These are phyloP conservation scores for Triticum monococcum DNA, from an alignment of 176 grass and related monocot genomes.

Conservation along the genomic window DNA sequence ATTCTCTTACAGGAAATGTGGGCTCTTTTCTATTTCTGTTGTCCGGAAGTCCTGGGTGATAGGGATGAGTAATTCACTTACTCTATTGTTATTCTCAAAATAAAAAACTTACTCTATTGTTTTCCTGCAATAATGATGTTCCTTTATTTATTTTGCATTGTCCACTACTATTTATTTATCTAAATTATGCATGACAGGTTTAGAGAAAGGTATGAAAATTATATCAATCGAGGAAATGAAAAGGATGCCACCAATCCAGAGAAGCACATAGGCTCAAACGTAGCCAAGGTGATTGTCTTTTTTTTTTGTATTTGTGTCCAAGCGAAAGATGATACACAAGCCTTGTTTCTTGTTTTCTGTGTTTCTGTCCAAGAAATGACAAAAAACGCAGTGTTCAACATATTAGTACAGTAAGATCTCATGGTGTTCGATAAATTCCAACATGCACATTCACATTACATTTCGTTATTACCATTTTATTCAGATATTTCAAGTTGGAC, in stretches of 20 bases:
- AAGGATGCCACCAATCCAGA: slow-evolving; percentile 74
- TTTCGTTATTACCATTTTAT: not conserved
- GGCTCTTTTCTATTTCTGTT: slow-evolving; percentile 89
- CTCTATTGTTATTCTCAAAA: not conserved
- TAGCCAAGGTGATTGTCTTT: slow-evolving; percentile 59
- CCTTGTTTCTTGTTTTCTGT: not conserved
- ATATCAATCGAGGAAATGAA: slow-evolving; percentile 83
- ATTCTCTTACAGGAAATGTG: slow-evolving; percentile 74
- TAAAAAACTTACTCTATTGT: no score
- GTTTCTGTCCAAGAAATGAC: not conserved
- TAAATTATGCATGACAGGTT: slow-evolving; percentile 31
- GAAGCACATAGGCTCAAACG: slow-evolving; percentile 73
- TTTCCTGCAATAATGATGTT: slow-evolving; percentile 19
- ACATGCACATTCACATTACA: not conserved
- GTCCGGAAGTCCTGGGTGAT: slow-evolving; percentile 73
- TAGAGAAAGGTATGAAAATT: slow-evolving; percentile 58
- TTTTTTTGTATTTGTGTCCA: slow-evolving; percentile 1
- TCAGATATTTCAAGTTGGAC: not conserved
- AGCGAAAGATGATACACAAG: not conserved
- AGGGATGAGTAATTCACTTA: slow-evolving; percentile 61
- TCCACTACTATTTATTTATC: slow-evolving; percentile 16
- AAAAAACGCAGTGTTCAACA: slow-evolving; percentile 5
- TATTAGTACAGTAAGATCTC: not conserved
- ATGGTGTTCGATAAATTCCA: not conserved
- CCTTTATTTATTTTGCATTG: not conserved